Base-by-base conservation (phyloP, 805 yeast genomes). In the Candida methanosorbosa region DNA sequence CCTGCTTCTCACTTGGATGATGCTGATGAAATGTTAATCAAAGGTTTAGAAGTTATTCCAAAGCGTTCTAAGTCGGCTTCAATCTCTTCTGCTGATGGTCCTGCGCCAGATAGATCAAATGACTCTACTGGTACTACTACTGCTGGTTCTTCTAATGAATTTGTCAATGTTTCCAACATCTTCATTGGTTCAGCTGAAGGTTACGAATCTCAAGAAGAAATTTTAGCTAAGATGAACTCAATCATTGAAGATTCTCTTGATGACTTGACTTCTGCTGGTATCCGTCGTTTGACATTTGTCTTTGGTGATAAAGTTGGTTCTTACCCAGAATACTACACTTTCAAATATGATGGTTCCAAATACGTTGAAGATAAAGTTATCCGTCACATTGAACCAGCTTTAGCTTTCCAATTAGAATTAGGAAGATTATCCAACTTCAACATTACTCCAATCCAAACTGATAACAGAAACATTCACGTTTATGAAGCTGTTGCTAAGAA, bases 351-450 rank as follows among this genome's bases (percentile, higher is more conserved):
- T 13, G 95, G 90, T 41, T 94, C 94, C 34, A 70, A 71, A 25
- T 92, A 82, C 56, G 52, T 49, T 24, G 99, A 92, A 65, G 95
- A 92, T 65, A 77, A 80, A 62, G 88, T 88, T 16, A 83, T 92
- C 57, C 87, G 99, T 68, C 97, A 92, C 58, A 87, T 92, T 48
- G 97, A 92, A 62, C 99, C 99, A 18, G 96, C 97, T 28, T 70
- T 90, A 51, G 97, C 98, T 34, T 92, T 78, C 82, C 98, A 92
- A 68, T 73, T 92, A 47, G 99, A 92, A 64, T 72, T 92, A 43
- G 90, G 85, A 51, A 79, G 97, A 65, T 71, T 92, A 63, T 85
- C 94, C 30, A 94, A 92, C 68, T 92, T 92, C 66, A 79, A 85
- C 65, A 85, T 90, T 63, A 86, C 81, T 58, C 97, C 96, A 34